Evolutionary conservation across 2,329 filamentous ascomycete genomes (phyloP).

Genomic region (Blumeria hordei): DNA sequence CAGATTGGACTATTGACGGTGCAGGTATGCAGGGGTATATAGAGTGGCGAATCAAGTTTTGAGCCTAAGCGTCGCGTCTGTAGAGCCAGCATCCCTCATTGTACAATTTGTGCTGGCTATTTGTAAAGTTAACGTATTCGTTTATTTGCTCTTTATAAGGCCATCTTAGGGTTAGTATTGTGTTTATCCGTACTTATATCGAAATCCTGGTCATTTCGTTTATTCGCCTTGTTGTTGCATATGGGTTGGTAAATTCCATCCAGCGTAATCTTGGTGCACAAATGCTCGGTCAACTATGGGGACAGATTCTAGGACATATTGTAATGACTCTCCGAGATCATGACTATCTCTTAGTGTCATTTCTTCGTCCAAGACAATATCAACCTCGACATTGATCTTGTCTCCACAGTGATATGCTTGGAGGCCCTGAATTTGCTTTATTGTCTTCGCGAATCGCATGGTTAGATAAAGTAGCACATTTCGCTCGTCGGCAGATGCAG

Average conservation of each 20-base stretch:
- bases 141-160: too few relatives aligned
- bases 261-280: conserved; percentile 18
- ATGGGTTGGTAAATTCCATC: conserved; percentile 15
- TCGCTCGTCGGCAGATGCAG: conserved; percentile 24
- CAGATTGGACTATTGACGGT: too few relatives aligned
- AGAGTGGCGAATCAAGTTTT: too few relatives aligned
- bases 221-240: conserved; percentile 15
- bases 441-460: conserved; percentile 28
- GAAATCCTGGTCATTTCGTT: not conserved
- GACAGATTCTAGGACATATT: conserved; percentile 33
- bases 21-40: too few relatives aligned
- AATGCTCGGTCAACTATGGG: conserved; percentile 18
- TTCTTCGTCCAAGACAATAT: conserved; percentile 30
- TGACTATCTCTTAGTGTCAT: conserved; percentile 27
- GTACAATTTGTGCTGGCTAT: too few relatives aligned
- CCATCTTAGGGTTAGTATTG: not conserved
- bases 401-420: conserved; percentile 37
- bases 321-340: conserved; percentile 36
- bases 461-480: conserved; percentile 35
- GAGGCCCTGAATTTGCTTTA: conserved; percentile 27
- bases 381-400: conserved; percentile 36
- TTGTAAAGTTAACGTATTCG: too few relatives aligned
- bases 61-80: too few relatives aligned
- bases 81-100: too few relatives aligned
- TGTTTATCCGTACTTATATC: not conserved